These are phyloP conservation scores for Rhodotorula sp. DNA, from an alignment of 1,284 basidiomycete genomes.

Conservation along the genomic window DNA sequence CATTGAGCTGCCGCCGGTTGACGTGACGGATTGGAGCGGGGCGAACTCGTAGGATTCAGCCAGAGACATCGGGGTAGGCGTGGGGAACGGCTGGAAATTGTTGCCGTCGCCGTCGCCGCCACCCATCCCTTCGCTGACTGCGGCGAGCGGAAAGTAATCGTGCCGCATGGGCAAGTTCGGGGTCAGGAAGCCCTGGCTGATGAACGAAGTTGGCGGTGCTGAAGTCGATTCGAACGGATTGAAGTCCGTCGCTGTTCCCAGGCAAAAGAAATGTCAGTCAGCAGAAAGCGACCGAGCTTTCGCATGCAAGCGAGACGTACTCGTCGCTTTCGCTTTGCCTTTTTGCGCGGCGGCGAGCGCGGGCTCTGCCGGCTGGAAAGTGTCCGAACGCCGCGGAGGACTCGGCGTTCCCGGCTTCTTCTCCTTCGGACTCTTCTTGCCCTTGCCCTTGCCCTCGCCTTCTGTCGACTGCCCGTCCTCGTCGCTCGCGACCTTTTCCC, in stretches of 20 bases:
- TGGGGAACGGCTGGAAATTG: constrained; percentile 21
- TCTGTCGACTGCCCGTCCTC: not conserved
- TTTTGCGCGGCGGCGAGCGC: constrained; percentile 26
- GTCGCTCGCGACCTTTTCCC: constrained; percentile 9
- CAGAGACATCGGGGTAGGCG: constrained; percentile 20
- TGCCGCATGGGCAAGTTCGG: constrained; percentile 17
- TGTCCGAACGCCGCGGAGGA: constrained; percentile 5
- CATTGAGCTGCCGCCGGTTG: constrained; percentile 11
- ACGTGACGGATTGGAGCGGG: constrained; percentile 9
- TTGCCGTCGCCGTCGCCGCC: not conserved
- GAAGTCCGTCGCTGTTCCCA: constrained; percentile 20
- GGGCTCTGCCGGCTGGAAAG: constrained; percentile 14
- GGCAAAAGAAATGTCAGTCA: not conserved
- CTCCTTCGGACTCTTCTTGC: not conserved
- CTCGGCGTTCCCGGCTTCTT: constrained; percentile 6
- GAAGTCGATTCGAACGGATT: constrained; percentile 39
- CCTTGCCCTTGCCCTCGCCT: not conserved
- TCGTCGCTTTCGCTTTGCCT: constrained; percentile 29
- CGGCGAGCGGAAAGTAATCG: constrained; percentile 23
- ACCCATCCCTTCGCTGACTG: not conserved
- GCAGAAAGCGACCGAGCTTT: not conserved
- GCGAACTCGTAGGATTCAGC: constrained; percentile 23
- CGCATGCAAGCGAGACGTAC: not conserved
- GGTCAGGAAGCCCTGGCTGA: constrained; percentile 26
- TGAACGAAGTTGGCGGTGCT: constrained; percentile 1